phyloP scores from a whole-genome alignment of 1,284 basidiomycete species.

The Ganoderma leucocontextum region DNA sequence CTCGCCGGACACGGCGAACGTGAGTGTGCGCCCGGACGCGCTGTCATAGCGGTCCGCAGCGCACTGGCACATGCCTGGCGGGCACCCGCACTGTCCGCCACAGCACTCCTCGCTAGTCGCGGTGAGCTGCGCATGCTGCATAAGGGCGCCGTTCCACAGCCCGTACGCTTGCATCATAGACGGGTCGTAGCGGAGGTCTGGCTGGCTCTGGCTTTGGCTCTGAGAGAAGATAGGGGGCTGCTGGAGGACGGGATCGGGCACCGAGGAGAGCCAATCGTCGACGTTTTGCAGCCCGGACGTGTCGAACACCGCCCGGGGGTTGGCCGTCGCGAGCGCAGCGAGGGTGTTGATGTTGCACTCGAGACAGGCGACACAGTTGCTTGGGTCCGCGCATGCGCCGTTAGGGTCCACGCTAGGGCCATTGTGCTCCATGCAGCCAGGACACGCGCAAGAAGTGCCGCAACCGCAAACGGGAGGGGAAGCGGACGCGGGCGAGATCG shows the following conservation, averaged over 20 bases:
- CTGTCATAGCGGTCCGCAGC: conserved; percentile 41
- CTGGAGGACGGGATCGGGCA: background rate
- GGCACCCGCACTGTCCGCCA: conserved; percentile 46
- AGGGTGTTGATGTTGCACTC: conserved; percentile 59
- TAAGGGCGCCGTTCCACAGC: conserved; percentile 29
- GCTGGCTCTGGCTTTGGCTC: conserved; percentile 6
- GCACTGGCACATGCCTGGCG: conserved; percentile 46
- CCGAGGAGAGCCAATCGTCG: conserved; percentile 55
- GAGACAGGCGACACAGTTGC: conserved; percentile 61
- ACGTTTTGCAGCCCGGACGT: conserved; percentile 45
- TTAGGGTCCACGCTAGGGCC: conserved; percentile 43
- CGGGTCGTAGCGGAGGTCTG: conserved; percentile 33
- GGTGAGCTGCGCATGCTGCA: conserved; percentile 17
- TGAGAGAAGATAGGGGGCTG: conserved; percentile 13
- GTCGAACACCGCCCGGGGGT: conserved; percentile 32
- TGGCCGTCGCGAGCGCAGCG: conserved; percentile 41
- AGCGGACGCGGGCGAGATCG: conserved; percentile 7
- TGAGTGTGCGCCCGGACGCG: conserved; percentile 32
- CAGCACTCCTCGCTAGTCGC: conserved; percentile 40
- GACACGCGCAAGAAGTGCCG: conserved; percentile 60
- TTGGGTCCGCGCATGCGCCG: conserved; percentile 53
- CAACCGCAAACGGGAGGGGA: conserved; percentile 53
- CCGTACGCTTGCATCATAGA: conserved; percentile 34
- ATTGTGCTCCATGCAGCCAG: conserved; percentile 61
- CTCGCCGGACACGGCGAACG: conserved; percentile 44